Base-by-base conservation (phyloP, 2,329 filamentous ascomycete genomes). In the Trichoderma sp. region DNA sequence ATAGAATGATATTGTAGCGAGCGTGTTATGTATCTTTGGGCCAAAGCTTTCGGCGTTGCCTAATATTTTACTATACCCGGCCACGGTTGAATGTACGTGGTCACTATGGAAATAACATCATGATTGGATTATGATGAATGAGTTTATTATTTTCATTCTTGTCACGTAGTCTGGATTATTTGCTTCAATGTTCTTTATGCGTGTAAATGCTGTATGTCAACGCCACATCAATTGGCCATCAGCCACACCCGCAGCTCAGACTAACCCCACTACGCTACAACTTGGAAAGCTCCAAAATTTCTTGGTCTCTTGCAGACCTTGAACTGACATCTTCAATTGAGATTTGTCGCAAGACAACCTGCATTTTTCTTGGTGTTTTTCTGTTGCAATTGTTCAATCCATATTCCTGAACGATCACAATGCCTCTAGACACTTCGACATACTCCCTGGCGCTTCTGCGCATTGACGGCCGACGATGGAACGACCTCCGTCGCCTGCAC, bases 371-470 rank as follows among this genome's bases (percentile, higher is more conserved):
- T 10, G 10, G 19, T n/a, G n/a, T 35, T 35, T 10, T 19, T 32
- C 25, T n/a, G 22, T 32, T 10, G 3, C 2, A 29, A 3, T 27
- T 39, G 17, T 15, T 27, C 50, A 58, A 56, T 57, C 37, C 39
- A 12, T 29, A 67, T 27, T 15, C 3, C 5, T 3, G 22, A 56
- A 25, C 35, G 12, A 5, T 17, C 19, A 4, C 29, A 73, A 97
- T 97, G 94, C 94, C 94, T 68, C 92, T 98, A 78, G 94, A 97
- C 81, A 97, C 93, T 8, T 94, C 92, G 13, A 93, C 92, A 61
- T 98, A 97, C 84, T 89, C 89, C 59, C 88, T 97, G 70, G 93
- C 93, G 70, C 90, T 95, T 64, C 86, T 94, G 70, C 90, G 91
- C 76, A 89, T 92, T 72, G 94, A 91, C 76, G 91, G 92, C 70